Conservation (phyloP, 176 grass and related monocot genomes). For the Puccinellia tenuiflora region DNA sequence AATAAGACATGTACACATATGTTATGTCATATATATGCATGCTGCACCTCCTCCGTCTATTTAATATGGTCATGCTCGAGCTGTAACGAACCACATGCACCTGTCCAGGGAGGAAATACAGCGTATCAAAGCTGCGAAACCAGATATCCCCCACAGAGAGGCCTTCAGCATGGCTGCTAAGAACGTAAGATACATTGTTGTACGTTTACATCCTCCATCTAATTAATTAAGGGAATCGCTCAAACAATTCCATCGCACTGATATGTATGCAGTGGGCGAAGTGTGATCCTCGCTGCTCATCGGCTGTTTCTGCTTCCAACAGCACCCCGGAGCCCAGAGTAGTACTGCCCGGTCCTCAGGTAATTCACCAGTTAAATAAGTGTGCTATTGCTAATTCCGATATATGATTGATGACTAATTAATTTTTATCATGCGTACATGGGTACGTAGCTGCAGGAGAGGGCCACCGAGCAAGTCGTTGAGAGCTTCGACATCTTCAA, state of each 20-base stretch:
- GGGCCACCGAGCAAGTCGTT: conserved; percentile 45
- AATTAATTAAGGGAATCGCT: neutral
- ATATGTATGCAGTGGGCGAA: conserved; percentile 76
- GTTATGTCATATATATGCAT: neutral
- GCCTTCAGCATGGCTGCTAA: conserved; percentile 99
- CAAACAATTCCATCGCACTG: neutral
- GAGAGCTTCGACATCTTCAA: conserved; percentile 91
- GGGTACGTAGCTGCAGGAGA: conserved; percentile 40
- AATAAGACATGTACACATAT: neutral
- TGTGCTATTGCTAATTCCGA: no score
- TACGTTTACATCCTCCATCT: neutral
- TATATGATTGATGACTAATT: neutral
- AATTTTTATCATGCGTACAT: neutral
- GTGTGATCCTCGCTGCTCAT: conserved; percentile 74
- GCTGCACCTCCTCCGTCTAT: no score
- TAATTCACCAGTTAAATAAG: neutral
- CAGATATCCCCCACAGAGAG: conserved; percentile 94
- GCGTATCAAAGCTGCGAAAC: conserved; percentile 89
- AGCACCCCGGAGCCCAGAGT: conserved; percentile 38
- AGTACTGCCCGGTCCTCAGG: conserved; percentile 37
- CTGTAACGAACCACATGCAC: neutral
- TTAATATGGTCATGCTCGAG: neutral
- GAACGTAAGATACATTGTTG: conserved; percentile 58
- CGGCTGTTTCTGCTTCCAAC: conserved; percentile 49
- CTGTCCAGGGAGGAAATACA: conserved; percentile 90